Evolutionary conservation across 2,329 filamentous ascomycete species (phyloP).

Genomic region (Trichoderma sp.): DNA sequence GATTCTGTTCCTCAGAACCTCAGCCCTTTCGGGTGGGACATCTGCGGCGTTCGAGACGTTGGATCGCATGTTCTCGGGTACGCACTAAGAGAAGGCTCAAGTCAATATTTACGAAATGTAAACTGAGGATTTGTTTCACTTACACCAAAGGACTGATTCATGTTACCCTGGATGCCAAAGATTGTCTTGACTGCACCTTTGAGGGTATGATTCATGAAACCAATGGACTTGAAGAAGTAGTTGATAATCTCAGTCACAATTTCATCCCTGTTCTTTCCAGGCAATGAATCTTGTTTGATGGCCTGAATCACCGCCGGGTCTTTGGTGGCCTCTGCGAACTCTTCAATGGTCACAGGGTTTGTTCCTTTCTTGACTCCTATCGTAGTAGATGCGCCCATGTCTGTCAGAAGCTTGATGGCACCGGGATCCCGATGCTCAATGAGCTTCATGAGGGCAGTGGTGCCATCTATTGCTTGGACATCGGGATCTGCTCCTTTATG

Average conservation of each 20-base stretch:
- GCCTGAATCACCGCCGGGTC: neutral
- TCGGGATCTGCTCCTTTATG: neutral
- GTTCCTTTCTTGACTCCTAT: neutral
- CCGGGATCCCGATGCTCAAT: conserved; percentile 8
- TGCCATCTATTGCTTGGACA: neutral
- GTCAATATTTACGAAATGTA: neutral
- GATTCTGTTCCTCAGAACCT: neutral
- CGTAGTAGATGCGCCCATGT: neutral
- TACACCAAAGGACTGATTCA: neutral
- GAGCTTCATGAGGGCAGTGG: conserved; percentile 2
- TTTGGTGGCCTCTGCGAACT: neutral
- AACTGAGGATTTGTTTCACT: too few relatives aligned
- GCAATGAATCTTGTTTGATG: neutral
- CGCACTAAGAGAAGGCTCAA: neutral
- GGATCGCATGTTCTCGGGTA: too few relatives aligned
- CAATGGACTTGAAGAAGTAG: neutral
- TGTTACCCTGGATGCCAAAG: neutral
- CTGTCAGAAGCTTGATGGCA: neutral
- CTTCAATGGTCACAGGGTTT: neutral
- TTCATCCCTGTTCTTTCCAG: neutral
- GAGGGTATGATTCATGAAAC: neutral
- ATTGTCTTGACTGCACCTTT: neutral
- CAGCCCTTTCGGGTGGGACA: neutral
- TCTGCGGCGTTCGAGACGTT: neutral
- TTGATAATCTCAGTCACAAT: neutral